Evolutionary conservation across 805 yeast genomes (phyloP).

Genomic region (Zygoascus tannicola): DNA sequence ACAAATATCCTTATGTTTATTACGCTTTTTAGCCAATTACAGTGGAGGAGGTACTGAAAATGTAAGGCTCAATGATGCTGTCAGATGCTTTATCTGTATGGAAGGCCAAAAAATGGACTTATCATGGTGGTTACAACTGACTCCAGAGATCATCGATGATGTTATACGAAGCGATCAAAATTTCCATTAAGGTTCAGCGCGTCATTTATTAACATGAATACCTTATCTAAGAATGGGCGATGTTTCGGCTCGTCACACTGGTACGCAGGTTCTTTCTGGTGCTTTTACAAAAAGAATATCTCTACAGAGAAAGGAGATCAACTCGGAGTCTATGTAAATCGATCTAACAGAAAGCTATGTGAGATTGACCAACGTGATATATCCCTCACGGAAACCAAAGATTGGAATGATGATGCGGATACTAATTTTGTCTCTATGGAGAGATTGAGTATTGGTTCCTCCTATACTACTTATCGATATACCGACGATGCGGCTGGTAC

Average conservation of each 20-base stretch:
- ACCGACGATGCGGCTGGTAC: not conserved
- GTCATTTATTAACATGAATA: conserved; percentile 41
- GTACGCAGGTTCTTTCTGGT: conserved; percentile 59
- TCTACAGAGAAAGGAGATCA: conserved; percentile 34
- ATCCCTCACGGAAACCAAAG: not conserved
- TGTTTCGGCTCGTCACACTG: conserved; percentile 44
- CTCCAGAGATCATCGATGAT: conserved; percentile 34
- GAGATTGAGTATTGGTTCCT: conserved; percentile 2
- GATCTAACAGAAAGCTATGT: conserved; percentile 17
- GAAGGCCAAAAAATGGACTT: conserved; percentile 44
- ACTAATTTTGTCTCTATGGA: not conserved
- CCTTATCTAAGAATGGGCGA: conserved; percentile 37
- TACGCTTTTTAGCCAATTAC: conserved; percentile 34
- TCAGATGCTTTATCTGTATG: conserved; percentile 37
- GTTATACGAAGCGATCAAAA: conserved; percentile 40
- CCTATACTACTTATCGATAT: not conserved
- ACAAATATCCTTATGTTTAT: conserved; percentile 31
- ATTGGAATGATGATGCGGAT: not conserved
- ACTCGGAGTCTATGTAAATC: conserved; percentile 47
- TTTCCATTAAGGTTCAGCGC: conserved; percentile 46
- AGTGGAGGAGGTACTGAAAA: conserved; percentile 39
- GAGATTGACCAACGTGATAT: not conserved
- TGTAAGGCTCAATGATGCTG: conserved; percentile 37
- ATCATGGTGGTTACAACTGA: conserved; percentile 40
- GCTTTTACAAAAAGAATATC: conserved; percentile 43